phyloP scores from a whole-genome alignment of 2,329 filamentous ascomycete genomes.

The Aspergillus eucalypticola region DNA sequence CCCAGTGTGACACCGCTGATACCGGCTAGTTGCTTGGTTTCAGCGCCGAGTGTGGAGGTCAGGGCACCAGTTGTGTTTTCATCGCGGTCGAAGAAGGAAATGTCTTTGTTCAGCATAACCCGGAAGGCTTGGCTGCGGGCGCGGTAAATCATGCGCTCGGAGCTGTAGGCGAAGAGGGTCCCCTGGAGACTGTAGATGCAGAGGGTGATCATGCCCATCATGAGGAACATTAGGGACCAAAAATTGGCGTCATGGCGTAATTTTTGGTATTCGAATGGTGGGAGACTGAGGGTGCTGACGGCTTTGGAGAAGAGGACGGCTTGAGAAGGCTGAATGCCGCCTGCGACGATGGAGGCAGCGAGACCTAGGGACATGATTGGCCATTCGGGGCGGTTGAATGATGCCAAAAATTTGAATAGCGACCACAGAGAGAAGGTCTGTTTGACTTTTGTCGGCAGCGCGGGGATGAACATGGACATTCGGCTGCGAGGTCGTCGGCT shows the following conservation, averaged over 20 bases:
- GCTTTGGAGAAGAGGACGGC: constrained; percentile 84
- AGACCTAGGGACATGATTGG: constrained; percentile 70
- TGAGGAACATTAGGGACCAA: constrained; percentile 83
- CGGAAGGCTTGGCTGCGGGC: constrained; percentile 62
- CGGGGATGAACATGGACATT: constrained; percentile 10
- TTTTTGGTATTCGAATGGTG: constrained; percentile 51
- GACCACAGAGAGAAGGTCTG: constrained; percentile 58
- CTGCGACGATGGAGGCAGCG: constrained; percentile 70
- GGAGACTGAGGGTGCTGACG: constrained; percentile 67
- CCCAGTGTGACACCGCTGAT: constrained; percentile 78
- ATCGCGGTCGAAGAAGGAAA: constrained; percentile 30
- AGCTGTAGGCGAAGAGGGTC: constrained; percentile 73
- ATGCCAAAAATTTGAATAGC: constrained; percentile 71
- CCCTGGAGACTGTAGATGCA: constrained; percentile 68
- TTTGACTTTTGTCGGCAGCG: constrained; percentile 39
- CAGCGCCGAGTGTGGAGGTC: constrained; percentile 76
- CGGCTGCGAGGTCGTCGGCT: neutral
- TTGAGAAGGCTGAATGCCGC: constrained; percentile 72
- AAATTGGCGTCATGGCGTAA: constrained; percentile 72
- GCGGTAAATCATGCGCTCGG: constrained; percentile 77
- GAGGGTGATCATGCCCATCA: constrained; percentile 72
- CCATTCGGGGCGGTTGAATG: constrained; percentile 74
- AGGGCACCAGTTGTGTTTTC: constrained; percentile 53
- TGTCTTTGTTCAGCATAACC: constrained; percentile 30
- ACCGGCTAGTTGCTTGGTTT: constrained; percentile 53